These are phyloP conservation scores for Fomes fomentarius DNA, from an alignment of 1,284 basidiomycete species.

Conservation along the genomic window DNA sequence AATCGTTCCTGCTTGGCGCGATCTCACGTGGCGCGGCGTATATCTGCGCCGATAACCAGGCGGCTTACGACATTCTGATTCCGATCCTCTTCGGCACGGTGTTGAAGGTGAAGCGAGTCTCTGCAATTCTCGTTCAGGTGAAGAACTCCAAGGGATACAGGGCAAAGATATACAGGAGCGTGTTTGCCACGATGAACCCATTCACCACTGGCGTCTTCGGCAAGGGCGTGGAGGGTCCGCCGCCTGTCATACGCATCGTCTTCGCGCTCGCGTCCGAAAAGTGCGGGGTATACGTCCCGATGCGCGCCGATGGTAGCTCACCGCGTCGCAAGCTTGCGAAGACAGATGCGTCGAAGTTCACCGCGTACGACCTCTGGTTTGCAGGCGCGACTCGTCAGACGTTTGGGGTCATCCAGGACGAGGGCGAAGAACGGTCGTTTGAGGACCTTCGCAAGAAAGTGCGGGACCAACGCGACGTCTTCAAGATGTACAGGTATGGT, in stretches of 20 bases:
- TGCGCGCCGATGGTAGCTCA: too few relatives aligned
- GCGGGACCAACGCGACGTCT: background rate
- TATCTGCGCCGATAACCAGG: background rate
- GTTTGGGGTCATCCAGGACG: slow-evolving; percentile 2
- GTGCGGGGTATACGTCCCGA: background rate
- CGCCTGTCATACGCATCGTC: slow-evolving; percentile 7
- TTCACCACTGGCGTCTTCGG: slow-evolving; percentile 7
- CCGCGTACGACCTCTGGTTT: slow-evolving; percentile 11
- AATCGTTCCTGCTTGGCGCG: background rate
- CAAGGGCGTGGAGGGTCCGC: background rate
- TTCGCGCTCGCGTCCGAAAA: slow-evolving; percentile 6
- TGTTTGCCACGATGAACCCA: slow-evolving; percentile 5
- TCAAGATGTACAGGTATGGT: background rate
- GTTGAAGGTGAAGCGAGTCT: slow-evolving; percentile 15
- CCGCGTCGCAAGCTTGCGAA: too few relatives aligned
- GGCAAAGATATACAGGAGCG: background rate
- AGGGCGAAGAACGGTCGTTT: background rate
- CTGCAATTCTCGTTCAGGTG: slow-evolving; percentile 30
- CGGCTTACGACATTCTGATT: background rate
- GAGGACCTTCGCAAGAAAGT: background rate
- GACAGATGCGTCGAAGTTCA: background rate
- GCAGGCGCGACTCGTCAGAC: slow-evolving; percentile 2
- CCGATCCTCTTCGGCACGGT: background rate
- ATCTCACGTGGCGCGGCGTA: background rate
- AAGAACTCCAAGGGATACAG: slow-evolving; percentile 29